phyloP scores from a whole-genome alignment of 2,329 filamentous ascomycete genomes.

The Lasiodiplodia theobromae region DNA sequence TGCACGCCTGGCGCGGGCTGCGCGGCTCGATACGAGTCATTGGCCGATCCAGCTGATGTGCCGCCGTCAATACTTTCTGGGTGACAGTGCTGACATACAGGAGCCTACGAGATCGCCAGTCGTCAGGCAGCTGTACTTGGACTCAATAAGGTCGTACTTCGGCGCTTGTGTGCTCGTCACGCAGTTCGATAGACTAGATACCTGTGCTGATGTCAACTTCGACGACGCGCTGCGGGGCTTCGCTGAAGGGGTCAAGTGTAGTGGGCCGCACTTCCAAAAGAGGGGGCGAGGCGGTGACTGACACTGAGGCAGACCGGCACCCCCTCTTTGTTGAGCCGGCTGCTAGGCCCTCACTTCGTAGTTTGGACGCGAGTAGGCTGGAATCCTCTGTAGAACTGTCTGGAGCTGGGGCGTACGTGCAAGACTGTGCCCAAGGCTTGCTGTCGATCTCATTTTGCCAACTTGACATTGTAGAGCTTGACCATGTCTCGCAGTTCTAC shows the following conservation, averaged over 20 bases:
- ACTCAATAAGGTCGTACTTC: conserved; percentile 11
- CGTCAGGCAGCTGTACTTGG: too few species aligned
- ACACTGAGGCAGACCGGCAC: not conserved
- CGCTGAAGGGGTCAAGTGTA: not conserved
- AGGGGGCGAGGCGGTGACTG: not conserved
- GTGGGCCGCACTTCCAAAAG: not conserved
- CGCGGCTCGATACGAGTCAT: conserved; percentile 1
- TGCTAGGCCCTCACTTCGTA: not conserved
- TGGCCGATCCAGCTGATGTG: not conserved
- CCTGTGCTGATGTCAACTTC: not conserved
- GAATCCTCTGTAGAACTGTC: not conserved
- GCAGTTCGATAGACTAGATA: not conserved
- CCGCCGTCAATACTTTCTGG: not conserved
- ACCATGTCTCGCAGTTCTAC: not conserved
- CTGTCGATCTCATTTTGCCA: not conserved
- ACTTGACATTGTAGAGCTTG: not conserved
- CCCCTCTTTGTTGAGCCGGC: not conserved
- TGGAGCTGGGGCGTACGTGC: not conserved
- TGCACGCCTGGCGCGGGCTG: not conserved
- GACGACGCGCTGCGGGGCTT: not conserved
- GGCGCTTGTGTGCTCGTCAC: not conserved
- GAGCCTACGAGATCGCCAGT: not conserved
- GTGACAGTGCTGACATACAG: not conserved
- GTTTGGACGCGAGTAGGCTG: not conserved
- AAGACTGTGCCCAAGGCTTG: not conserved